Base-by-base conservation (phyloP, 352 stramenopile species). In the Elongisporangium prolatum region DNA sequence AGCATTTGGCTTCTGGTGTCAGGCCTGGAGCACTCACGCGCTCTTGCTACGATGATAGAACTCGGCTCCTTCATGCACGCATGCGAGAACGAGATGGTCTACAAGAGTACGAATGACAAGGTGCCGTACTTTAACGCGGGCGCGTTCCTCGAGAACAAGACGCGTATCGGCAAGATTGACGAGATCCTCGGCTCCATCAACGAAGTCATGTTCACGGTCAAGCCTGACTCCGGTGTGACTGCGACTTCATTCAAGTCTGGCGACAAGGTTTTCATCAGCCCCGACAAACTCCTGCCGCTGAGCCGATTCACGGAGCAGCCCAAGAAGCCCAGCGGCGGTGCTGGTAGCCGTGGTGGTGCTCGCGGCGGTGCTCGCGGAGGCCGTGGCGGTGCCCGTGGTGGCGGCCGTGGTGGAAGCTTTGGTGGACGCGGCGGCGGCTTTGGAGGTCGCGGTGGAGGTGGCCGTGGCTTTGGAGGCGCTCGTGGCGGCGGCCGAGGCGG, bases 81-180 rank as follows among this genome's bases (percentile, higher is more conserved):
- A 61, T 98, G 91, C 60, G 97, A 99, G 83, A 96, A 96, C 56
- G 96, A 99, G 75, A 93, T 99, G 80, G 89, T 99, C 25, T 99
- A 95, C 80, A 97, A 97, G 79, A 97, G 96, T 70, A 98, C 90
- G 38, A 90, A 98, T 65, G 67, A 91, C 59, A 97, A 95, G 74
- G 88, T 99, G 61, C 97, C 97, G 21, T 99, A 99, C 75, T 99
- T 99, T 67, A 99, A 99, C 71, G 97, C 97, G 21, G 92, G 90
- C 50, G 86, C 97, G 21, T 99, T 98, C 84, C 81, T 99, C 3
- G 95, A 99, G 71, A 99, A 99, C 84, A 99, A 99, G 82, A 98
- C 93, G 61, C 97, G 98, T 69, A 98, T 99, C 64, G 97, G 97
- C 63, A 99, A 99, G 72, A 87, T 99, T 22, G 97, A 99, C 74